Conservation (phyloP, 192 early-diverging fungal species). For the Backusella westeae region DNA sequence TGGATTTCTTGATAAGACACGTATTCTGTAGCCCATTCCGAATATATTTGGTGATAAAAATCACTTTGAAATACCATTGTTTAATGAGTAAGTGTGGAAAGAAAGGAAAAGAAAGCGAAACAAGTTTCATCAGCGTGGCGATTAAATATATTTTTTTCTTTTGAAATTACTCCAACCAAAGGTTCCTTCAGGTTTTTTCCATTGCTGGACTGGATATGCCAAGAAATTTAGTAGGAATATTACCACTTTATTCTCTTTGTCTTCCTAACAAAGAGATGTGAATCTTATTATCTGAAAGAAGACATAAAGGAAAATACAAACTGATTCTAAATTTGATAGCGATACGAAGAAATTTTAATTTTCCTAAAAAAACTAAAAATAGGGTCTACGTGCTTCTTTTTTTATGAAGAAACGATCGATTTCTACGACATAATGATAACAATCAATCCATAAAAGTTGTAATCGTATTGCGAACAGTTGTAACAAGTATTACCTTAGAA, state of each 20-base stretch:
- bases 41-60: not conserved
- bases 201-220: not conserved
- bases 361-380: too few species aligned
- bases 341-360: too few species aligned
- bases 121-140: not conserved
- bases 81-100: not conserved
- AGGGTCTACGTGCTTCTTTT: too few species aligned
- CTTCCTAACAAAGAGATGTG: not conserved
- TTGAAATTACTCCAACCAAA: not conserved
- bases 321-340: too few species aligned
- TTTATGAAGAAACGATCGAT: not conserved
- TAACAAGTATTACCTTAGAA: too few species aligned
- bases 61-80: not conserved
- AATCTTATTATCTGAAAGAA: too few species aligned
- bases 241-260: not conserved
- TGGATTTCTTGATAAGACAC: constrained; percentile 78
- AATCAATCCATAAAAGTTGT: too few species aligned
- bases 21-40: constrained; percentile 50
- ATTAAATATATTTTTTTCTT: not conserved
- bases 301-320: too few species aligned
- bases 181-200: not conserved
- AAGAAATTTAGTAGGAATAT: not conserved
- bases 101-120: not conserved
- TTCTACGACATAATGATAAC: not conserved
- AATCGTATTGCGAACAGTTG: too few species aligned